Conservation (phyloP, 2,329 filamentous ascomycete genomes). For the Penicillium sp. region DNA sequence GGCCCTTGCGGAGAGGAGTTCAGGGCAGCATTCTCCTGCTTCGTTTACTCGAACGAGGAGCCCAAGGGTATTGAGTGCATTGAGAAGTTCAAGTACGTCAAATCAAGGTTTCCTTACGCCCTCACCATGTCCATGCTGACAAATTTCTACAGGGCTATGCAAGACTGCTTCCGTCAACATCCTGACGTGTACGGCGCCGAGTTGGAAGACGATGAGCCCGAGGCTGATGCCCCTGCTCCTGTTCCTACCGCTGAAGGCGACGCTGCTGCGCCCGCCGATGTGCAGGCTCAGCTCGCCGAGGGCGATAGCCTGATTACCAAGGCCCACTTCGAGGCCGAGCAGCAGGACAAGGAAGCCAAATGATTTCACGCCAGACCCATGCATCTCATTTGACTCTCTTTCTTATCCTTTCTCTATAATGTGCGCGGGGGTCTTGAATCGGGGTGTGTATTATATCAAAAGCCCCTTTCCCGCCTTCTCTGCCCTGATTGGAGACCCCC, state of each 20-base stretch:
- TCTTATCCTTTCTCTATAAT: conserved; percentile 18
- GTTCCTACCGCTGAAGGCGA: conserved; percentile 35
- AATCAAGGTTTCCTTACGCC: background rate
- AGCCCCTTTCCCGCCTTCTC: conserved; percentile 22
- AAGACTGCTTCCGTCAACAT: conserved; percentile 92
- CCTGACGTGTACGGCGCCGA: conserved; percentile 93
- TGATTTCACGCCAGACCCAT: conserved; percentile 18
- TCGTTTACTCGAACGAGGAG: conserved; percentile 92
- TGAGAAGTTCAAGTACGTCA: conserved; percentile 89
- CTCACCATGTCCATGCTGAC: conserved; percentile 35
- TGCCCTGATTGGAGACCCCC: conserved; percentile 12
- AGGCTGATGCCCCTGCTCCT: conserved; percentile 43
- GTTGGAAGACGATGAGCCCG: conserved; percentile 69
- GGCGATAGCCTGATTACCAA: conserved; percentile 56
- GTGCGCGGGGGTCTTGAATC: conserved; percentile 21
- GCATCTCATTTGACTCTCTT: conserved; percentile 20
- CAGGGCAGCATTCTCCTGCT: conserved; percentile 95
- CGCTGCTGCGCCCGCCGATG: conserved; percentile 31
- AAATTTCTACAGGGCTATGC: conserved; percentile 74
- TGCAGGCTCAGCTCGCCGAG: conserved; percentile 44
- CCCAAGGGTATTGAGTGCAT: conserved; percentile 98
- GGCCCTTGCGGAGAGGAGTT: conserved; percentile 96
- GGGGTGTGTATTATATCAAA: conserved; percentile 37
- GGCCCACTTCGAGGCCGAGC: conserved; percentile 54
- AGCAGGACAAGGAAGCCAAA: conserved; percentile 33